Base-by-base conservation (phyloP, 352 stramenopile genomes). In the Phytopythium sindhum region DNA sequence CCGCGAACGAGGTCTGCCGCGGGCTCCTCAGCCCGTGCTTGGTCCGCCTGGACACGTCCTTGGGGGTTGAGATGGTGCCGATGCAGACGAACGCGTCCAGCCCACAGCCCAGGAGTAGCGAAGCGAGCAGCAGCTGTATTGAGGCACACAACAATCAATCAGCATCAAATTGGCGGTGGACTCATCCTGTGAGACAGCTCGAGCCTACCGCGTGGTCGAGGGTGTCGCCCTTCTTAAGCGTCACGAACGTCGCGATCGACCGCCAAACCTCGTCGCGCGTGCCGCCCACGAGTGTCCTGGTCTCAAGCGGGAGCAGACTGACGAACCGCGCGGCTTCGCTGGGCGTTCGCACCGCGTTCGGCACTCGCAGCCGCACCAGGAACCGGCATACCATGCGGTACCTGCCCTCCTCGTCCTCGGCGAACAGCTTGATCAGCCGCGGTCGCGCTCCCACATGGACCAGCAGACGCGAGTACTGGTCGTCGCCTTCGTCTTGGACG, bases 361-460 rank as follows among this genome's bases (percentile, higher is more conserved):
- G 78, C 17, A 59, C 70, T 23, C 77, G 88, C 5, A 96, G 24
- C 2, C 80, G 75, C 3, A 63, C 63, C n/a, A 98, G 31, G 57
- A 93, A 97, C 31, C 89, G 90, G 68, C 86, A 97, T 4, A 96
- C 82, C 77, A 92, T 88, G 21, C 83, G 81, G 68, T 96, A 90
- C 0, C 77, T 71, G 12, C 90, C 89, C 64, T 88, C 80, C 59
- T 97, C 90, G 65, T 98, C 92, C 65, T 96, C 85, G 4, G 82
- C 84, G 66, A 96, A 95, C 42, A 96, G 73, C 39, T 93, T 93
- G 5, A 95, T 79, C 6, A 90, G 67, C 37, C 86, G 80, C 24
- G 75, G 64, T 5, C 65, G 58, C 11, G 51, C 45, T 17, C 57
- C 57, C 12, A 69, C 53, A 21, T 67, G 55, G 6, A 44, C 60